phyloP scores from a whole-genome alignment of 176 grass and related monocot species.

The Zoysia pacifica region DNA sequence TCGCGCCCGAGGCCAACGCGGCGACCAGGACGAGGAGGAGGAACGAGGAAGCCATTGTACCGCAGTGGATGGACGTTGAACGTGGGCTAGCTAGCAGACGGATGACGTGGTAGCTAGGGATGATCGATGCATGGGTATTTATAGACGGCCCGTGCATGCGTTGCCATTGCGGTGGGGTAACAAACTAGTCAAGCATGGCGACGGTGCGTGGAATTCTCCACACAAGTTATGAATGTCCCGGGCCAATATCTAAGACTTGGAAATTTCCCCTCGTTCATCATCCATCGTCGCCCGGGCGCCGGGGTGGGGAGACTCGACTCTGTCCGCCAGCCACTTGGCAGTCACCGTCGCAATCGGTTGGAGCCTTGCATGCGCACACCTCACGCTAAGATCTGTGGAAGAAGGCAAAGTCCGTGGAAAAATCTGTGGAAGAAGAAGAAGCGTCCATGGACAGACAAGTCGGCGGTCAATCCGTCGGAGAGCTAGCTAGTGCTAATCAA shows the following conservation, averaged over 20 bases:
- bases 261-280: background rate
- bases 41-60: conserved; percentile 19
- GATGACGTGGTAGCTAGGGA: too few species aligned
- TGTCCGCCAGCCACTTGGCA: background rate
- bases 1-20: background rate
- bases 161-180: too few species aligned
- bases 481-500: background rate
- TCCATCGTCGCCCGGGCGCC: background rate
- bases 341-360: background rate
- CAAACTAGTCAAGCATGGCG: background rate
- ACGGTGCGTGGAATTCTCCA: background rate
- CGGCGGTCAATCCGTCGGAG: background rate
- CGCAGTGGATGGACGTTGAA: too few species aligned
- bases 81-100: too few species aligned
- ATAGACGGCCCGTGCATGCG: too few species aligned
- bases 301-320: background rate
- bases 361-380: too few species aligned
- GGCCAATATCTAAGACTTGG: background rate
- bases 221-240: background rate
- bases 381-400: background rate
- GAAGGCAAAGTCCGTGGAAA: background rate
- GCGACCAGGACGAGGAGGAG: conserved; percentile 14
- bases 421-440: background rate
- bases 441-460: background rate
- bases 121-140: too few species aligned